A percentile compares a stretch with the other conserved stretches of the same genome.
Conservation (phyloP, 306 rosid genomes). For the Cicer yamashitae region DNA sequence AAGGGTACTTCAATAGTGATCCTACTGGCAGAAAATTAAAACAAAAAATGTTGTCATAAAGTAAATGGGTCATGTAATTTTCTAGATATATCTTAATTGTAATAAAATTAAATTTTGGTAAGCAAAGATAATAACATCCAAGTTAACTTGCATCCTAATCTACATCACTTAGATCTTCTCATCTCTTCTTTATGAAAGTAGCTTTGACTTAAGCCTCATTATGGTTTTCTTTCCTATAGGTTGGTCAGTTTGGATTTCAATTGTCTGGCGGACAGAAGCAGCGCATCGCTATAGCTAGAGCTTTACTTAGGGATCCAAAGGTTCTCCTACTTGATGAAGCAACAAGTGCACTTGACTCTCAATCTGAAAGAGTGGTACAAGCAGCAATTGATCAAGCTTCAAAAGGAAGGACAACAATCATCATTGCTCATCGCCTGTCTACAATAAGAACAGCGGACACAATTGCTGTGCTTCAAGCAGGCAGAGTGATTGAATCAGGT, state of each 20-base stretch:
- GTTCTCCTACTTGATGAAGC: constrained; percentile 90
- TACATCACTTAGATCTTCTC: neutral
- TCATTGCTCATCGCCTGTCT: constrained; percentile 78
- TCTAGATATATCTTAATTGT: too few relatives aligned
- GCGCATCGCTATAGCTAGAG: constrained; percentile 86
- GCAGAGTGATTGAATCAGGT: constrained; percentile 75
- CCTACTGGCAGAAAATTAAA: too few relatives aligned
- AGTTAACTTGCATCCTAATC: neutral
- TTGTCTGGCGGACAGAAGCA: constrained; percentile 96
- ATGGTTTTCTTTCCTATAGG: constrained; percentile 56
- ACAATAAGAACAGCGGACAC: constrained; percentile 65
- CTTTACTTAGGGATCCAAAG: constrained; percentile 82
- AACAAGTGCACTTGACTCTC: constrained; percentile 83
- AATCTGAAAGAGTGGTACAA: constrained; percentile 82
- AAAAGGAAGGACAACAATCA: constrained; percentile 84
- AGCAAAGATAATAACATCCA: neutral
- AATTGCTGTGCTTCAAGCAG: constrained; percentile 72
- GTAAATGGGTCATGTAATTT: too few relatives aligned
- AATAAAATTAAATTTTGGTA: too few relatives aligned
- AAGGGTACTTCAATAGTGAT: neutral
- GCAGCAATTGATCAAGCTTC: constrained; percentile 88
- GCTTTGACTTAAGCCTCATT: constrained; percentile 31
- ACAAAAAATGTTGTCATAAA: too few relatives aligned
- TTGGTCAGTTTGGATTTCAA: constrained; percentile 83
- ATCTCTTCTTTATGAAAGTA: constrained; percentile 5